These are phyloP conservation scores for Phytopythium boreale DNA, from an alignment of 352 stramenopile genomes.

Conservation along the genomic window DNA sequence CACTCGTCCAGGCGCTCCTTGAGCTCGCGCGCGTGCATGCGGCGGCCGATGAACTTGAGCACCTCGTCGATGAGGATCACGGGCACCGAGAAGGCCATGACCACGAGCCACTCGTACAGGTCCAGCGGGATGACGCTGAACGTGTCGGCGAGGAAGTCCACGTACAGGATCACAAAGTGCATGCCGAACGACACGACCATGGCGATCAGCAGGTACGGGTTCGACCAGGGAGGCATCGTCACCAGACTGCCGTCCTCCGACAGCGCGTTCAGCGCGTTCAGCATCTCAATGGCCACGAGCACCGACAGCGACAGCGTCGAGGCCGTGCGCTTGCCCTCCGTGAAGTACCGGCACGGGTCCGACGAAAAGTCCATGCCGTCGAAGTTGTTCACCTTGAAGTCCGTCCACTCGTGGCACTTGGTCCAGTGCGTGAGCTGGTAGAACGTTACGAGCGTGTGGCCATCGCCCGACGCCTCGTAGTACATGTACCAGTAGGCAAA, in stretches of 20 bases:
- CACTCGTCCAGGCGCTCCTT: slow-evolving; percentile 56
- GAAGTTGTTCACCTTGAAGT: slow-evolving; percentile 92
- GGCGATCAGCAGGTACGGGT: slow-evolving; percentile 92
- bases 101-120: slow-evolving; percentile 90
- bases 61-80: slow-evolving; percentile 95
- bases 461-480: slow-evolving; percentile 87
- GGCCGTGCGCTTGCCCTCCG: slow-evolving; percentile 88
- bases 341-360: slow-evolving; percentile 93
- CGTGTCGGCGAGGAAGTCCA: slow-evolving; percentile 90
- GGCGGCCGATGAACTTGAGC: slow-evolving; percentile 90
- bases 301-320: slow-evolving; percentile 93
- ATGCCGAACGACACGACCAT: slow-evolving; percentile 92
- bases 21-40: slow-evolving; percentile 73
- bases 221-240: slow-evolving; percentile 92
- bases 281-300: slow-evolving; percentile 95
- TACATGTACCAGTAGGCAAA: slow-evolving; percentile 95
- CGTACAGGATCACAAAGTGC: slow-evolving; percentile 95
- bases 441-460: slow-evolving; percentile 90
- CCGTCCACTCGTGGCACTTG: slow-evolving; percentile 88
- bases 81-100: slow-evolving; percentile 90
- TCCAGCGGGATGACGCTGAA: slow-evolving; percentile 93
- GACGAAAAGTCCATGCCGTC: slow-evolving; percentile 88
- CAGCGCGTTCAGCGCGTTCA: slow-evolving; percentile 94
- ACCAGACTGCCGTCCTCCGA: slow-evolving; percentile 91
- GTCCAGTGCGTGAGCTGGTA: slow-evolving; percentile 89